These are phyloP conservation scores for Geum urbanum DNA, from an alignment of 306 rosid species.

Conservation along the genomic window DNA sequence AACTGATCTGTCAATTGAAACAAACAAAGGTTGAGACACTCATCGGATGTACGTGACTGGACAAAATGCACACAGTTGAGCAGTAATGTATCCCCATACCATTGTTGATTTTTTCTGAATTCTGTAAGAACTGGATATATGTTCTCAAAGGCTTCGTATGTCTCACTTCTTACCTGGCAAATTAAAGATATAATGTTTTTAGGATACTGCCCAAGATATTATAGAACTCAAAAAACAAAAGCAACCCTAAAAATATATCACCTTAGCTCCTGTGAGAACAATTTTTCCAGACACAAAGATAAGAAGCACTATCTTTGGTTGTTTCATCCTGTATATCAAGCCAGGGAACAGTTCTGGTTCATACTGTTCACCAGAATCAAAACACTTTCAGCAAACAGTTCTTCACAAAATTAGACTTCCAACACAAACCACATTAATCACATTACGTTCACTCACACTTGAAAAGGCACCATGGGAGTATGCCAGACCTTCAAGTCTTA, in stretches of 20 bases:
- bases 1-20: slow-evolving; percentile 1
- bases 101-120: slow-evolving; percentile 91
- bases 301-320: slow-evolving; percentile 91
- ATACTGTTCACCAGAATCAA: slow-evolving; percentile 44
- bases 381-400: neutral
- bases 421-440: neutral
- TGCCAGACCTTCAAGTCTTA: slow-evolving; percentile 87
- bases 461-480: slow-evolving; percentile 90
- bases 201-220: neutral
- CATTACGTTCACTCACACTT: slow-evolving; percentile 47
- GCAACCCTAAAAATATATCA: slow-evolving; percentile 19
- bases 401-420: neutral
- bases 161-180: slow-evolving; percentile 80
- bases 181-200: neutral
- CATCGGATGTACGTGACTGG: neutral
- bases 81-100: slow-evolving; percentile 35
- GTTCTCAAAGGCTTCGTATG: slow-evolving; percentile 91
- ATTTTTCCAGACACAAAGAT: slow-evolving; percentile 94
- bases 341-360: slow-evolving; percentile 99
- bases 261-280: slow-evolving; percentile 97
- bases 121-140: slow-evolving; percentile 88
- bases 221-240: neutral
- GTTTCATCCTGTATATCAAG: slow-evolving; percentile 91
- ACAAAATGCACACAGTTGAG: neutral
- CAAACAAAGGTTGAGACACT: neutral